Evolutionary conservation across 306 rosid genomes (phyloP).

Genomic region (Begonia loranthoides): DNA sequence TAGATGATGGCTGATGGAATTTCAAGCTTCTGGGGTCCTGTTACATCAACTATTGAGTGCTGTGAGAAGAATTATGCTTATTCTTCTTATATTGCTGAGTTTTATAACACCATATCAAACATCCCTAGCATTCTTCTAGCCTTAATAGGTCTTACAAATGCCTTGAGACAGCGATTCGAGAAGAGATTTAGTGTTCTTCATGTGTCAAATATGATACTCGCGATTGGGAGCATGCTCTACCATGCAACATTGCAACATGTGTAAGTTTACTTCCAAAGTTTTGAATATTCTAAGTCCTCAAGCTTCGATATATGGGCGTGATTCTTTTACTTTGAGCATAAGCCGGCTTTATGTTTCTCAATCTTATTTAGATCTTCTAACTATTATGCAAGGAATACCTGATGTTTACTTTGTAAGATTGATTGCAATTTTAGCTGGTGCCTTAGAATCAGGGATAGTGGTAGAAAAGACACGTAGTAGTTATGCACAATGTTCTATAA

Average conservation of each 20-base stretch:
- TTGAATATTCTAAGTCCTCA: no score
- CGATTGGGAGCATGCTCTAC: slow-evolving; percentile 81
- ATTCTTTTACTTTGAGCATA: no score
- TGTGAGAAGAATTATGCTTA: slow-evolving; percentile 69
- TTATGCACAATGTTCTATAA: no score
- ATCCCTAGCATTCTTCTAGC: slow-evolving; percentile 79
- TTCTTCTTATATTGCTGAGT: slow-evolving; percentile 82
- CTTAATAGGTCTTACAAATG: slow-evolving; percentile 73
- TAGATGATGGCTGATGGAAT: slow-evolving; percentile 47
- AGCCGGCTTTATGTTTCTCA: no score
- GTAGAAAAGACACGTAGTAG: no score
- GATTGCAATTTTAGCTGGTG: no score
- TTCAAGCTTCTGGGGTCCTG: slow-evolving; percentile 90
- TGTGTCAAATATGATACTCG: slow-evolving; percentile 75
- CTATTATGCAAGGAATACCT: no score
- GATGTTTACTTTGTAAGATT: no score
- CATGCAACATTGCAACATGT: slow-evolving; percentile 76
- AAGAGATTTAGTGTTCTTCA: slow-evolving; percentile 88
- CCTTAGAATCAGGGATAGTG: no score
- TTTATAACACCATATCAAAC: slow-evolving; percentile 76
- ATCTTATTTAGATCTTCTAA: no score
- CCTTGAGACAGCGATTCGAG: slow-evolving; percentile 75
- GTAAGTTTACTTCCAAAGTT: slow-evolving; percentile 36
- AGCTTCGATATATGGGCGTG: no score
- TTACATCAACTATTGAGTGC: slow-evolving; percentile 67